Conservation (phyloP, 805 yeast genomes). For the Kodamaea leandrae region DNA sequence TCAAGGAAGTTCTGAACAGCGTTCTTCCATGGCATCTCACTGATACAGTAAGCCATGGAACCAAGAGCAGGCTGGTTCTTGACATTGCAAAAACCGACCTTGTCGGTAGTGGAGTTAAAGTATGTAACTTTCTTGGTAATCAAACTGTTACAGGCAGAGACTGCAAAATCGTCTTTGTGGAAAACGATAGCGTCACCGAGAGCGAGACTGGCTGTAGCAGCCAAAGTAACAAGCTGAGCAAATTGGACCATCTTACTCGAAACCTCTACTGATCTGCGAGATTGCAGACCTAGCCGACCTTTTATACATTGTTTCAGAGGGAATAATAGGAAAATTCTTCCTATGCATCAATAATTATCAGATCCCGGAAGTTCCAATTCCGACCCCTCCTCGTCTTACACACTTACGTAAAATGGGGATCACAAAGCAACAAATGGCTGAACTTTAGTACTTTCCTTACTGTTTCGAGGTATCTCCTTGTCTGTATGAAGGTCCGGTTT, state of each 20-base stretch:
- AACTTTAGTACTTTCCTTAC: not conserved
- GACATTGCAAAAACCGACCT: conserved; percentile 31
- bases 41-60: conserved; percentile 35
- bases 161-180: conserved; percentile 24
- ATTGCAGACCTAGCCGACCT: no score
- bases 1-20: conserved; percentile 21
- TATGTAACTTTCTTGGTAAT: conserved; percentile 25
- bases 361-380: conserved; percentile 10
- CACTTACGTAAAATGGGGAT: not conserved
- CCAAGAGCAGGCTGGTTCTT: conserved; percentile 40
- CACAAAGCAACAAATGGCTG: not conserved
- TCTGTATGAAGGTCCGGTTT: not conserved
- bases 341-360: conserved; percentile 6
- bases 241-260: conserved; percentile 6
- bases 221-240: not conserved
- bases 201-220: conserved; percentile 7
- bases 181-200: conserved; percentile 20
- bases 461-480: not conserved
- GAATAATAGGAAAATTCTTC: not conserved
- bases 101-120: conserved; percentile 22
- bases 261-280: not conserved
- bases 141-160: conserved; percentile 24
- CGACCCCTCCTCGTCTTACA: no score
- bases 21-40: conserved; percentile 19
- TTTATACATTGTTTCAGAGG: not conserved